A percentile compares a stretch with the other conserved stretches of the same genome.
Evolutionary conservation across 2,329 filamentous ascomycete genomes (phyloP).

Genomic region (Penicillium glabrum): DNA sequence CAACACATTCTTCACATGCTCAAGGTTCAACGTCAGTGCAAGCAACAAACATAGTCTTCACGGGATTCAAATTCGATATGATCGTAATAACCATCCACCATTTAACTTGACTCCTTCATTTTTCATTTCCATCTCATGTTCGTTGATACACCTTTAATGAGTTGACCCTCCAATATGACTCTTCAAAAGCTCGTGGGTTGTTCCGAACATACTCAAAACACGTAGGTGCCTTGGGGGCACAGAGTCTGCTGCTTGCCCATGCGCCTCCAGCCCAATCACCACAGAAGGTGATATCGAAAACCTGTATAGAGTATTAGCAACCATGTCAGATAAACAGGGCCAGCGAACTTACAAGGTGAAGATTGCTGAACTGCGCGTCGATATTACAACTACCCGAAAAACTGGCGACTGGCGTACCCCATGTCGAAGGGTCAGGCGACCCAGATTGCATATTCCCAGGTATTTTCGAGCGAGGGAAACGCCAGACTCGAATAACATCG

Average conservation of each 20-base stretch:
- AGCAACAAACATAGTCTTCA: too few relatives aligned
- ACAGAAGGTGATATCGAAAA: slow-evolving; percentile 78
- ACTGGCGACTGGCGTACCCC: slow-evolving; percentile 66
- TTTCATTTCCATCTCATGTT: not conserved
- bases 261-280: slow-evolving; percentile 79
- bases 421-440: slow-evolving; percentile 64
- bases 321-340: not conserved
- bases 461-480: slow-evolving; percentile 68
- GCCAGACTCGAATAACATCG: slow-evolving; percentile 72
- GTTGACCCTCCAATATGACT: slow-evolving; percentile 77
- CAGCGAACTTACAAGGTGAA: slow-evolving; percentile 59
- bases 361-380: slow-evolving; percentile 64
- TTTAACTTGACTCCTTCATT: too few relatives aligned
- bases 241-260: slow-evolving; percentile 60
- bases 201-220: slow-evolving; percentile 72
- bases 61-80: too few relatives aligned
- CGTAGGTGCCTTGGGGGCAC: slow-evolving; percentile 59
- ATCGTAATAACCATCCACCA: too few relatives aligned
- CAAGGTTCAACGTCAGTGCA: too few relatives aligned
- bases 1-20: too few relatives aligned
- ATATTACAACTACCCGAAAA: slow-evolving; percentile 75
- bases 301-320: slow-evolving; percentile 20
- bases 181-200: slow-evolving; percentile 67
- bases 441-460: slow-evolving; percentile 62
- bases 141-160: slow-evolving; percentile 64